Conservation (phyloP, 2,329 filamentous ascomycete genomes). For the Piedraia hortae region DNA sequence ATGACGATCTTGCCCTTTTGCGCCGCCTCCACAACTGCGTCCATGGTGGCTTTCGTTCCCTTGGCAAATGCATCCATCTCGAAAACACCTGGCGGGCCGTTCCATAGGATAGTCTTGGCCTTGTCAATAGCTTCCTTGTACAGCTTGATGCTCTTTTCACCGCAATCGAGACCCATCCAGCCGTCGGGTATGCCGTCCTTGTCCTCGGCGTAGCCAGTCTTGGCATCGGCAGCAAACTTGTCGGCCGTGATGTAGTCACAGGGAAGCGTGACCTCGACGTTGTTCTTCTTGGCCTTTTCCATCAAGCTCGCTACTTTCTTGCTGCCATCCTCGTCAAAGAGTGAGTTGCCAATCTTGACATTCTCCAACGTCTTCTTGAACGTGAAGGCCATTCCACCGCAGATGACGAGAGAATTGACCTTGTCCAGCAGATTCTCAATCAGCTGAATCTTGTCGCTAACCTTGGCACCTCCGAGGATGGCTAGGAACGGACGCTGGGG, state of each 20-base stretch:
- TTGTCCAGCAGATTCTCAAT: conserved; percentile 98
- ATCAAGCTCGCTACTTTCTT: conserved; percentile 72
- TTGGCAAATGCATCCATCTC: conserved; percentile 86
- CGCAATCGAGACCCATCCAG: conserved; percentile 95
- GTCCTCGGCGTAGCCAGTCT: conserved; percentile 58
- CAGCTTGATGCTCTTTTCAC: conserved; percentile 61
- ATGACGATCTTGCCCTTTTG: conserved; percentile 82
- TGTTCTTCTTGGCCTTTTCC: conserved; percentile 89
- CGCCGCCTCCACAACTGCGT: conserved; percentile 60
- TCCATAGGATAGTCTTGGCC: conserved; percentile 95
- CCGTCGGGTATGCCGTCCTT: conserved; percentile 76
- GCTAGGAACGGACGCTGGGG: conserved; percentile 91
- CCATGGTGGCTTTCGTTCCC: conserved; percentile 76
- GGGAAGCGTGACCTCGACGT: conserved; percentile 81
- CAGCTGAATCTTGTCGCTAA: conserved; percentile 97
- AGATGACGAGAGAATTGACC: conserved; percentile 89
- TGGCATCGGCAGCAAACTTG: conserved; percentile 71
- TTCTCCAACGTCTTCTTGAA: conserved; percentile 97
- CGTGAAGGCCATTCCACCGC: conserved; percentile 96
- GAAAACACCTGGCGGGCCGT: conserved; percentile 89
- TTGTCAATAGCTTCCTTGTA: conserved; percentile 70
- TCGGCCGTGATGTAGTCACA: conserved; percentile 90
- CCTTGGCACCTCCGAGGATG: conserved; percentile 93
- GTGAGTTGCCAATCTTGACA: conserved; percentile 64
- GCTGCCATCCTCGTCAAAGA: conserved; percentile 83